Percentiles rank a stretch among this genome's conserved stretches.
Conservation (phyloP, 129 eudicot species). For the Smallanthus sonchifolius region DNA sequence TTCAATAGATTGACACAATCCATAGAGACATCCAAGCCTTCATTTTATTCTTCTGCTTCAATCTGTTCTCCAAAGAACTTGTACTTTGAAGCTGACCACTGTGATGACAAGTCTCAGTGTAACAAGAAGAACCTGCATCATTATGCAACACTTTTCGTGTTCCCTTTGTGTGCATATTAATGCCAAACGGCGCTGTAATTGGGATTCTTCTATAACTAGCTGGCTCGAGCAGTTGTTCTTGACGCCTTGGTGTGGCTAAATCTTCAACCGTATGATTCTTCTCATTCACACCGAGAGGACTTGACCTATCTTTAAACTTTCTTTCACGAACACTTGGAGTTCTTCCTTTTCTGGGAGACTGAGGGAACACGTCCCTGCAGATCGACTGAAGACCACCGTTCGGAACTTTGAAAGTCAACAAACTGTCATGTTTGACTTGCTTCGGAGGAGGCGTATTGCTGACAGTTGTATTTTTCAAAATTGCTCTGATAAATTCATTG, state of each 20-base stretch:
- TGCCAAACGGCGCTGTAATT: slow-evolving; percentile 71
- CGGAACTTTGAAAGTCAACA: slow-evolving; percentile 33
- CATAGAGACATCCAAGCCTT: slow-evolving; percentile 46
- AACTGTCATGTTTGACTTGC: slow-evolving; percentile 23
- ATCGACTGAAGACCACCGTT: slow-evolving; percentile 61
- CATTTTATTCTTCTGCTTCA: slow-evolving; percentile 56
- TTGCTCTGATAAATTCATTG: slow-evolving; percentile 57
- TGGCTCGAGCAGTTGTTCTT: slow-evolving; percentile 40
- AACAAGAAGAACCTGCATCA: slow-evolving; percentile 21
- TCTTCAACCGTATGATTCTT: slow-evolving; percentile 44
- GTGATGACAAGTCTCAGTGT: slow-evolving; percentile 40
- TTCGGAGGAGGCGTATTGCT: slow-evolving; percentile 58
- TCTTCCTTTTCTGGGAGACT: slow-evolving; percentile 66
- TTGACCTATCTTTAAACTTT: slow-evolving; percentile 50
- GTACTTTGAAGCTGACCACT: slow-evolving; percentile 46
- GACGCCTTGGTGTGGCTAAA: slow-evolving; percentile 31
- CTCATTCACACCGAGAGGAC: slow-evolving; percentile 72
- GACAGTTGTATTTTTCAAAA: slow-evolving; percentile 49
- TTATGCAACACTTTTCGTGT: slow-evolving; percentile 35
- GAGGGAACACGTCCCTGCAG: slow-evolving; percentile 65
- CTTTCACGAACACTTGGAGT: slow-evolving; percentile 54
- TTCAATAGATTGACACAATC: slow-evolving; percentile 68
- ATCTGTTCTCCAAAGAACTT: slow-evolving; percentile 50
- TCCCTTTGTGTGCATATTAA: slow-evolving; percentile 40
- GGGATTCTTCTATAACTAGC: slow-evolving; percentile 59